Evolutionary conservation across 768 basidiomycete genomes (phyloP), one percentile per base, ranked within the genome.

Genomic region (Russula dissimulans): DNA sequence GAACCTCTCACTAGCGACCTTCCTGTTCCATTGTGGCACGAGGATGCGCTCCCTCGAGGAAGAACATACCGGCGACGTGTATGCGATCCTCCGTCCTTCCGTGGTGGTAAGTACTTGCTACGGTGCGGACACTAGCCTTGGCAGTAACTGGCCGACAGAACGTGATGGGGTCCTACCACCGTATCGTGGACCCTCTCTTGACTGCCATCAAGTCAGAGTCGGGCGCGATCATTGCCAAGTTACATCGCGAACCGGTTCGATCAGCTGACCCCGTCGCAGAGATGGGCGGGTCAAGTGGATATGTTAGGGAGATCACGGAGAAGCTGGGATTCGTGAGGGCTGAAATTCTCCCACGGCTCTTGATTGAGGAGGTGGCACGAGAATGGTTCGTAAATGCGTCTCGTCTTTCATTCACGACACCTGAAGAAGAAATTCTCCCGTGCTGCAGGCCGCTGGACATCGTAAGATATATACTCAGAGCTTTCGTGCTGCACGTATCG

Each of bases 401-500:
- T 41, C 51, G 5, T 51, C 15, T 32, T 10, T 31, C 7, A 14
- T n/a, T 3, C 51, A n/a, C 29, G 22, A 50, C 0, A 12, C 36
- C 22, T 31, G 15, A 43, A 45, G 29, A 29, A 49, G 52, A 11
- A 41, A 34, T 5, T 41, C 44, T 2, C 42, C 34, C 7, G 31
- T 32, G 17, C 54, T 32, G 17, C 54, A 72, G 71, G 68, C 56
- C 66, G 15, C 38, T 67, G 39, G 59, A 78, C 6, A 82, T 97
- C 39, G 87, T 87, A 55, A 84, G 85, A 65, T 87, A 87, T 70
- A 82, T 88, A 39, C 86, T 97, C 49, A 81, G 82, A 64, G 88
- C 84, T 3, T 99, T 97, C 72, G 84, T 99, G 10, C 72, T 97
- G 41, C 95, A 99, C 67, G 86, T 89, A n/a, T 95, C 92, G 29